phyloP scores from a whole-genome alignment of 2,329 filamentous ascomycete genomes.

The Penicillium sp. region DNA sequence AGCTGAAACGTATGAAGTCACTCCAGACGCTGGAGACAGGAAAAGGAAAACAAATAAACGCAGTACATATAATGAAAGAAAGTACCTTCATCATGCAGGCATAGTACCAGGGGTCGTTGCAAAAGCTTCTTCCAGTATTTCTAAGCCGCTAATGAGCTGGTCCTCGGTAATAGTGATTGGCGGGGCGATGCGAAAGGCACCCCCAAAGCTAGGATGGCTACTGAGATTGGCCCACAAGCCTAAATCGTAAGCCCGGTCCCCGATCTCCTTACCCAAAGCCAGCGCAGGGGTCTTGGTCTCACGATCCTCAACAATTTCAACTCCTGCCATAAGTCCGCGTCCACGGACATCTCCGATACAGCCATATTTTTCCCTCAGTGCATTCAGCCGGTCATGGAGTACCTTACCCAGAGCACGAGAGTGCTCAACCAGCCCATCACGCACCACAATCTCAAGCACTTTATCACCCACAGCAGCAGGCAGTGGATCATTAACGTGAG shows the following conservation, averaged over 20 bases:
- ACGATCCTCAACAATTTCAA: conserved; percentile 56
- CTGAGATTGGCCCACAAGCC: conserved; percentile 59
- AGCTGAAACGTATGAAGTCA: not conserved
- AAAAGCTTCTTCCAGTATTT: conserved; percentile 58
- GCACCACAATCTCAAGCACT: conserved; percentile 59
- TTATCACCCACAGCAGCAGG: conserved; percentile 60
- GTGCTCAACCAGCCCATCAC: conserved; percentile 52
- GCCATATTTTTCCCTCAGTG: conserved; percentile 50
- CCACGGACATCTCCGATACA: conserved; percentile 63
- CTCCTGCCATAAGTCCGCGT: conserved; percentile 56
- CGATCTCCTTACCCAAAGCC: conserved; percentile 50
- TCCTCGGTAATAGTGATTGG: conserved; percentile 56
- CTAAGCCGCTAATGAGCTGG: conserved; percentile 52
- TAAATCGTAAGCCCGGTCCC: conserved; percentile 48
- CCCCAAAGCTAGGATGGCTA: conserved; percentile 54
- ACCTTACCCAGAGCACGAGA: conserved; percentile 46
- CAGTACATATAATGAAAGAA: not conserved
- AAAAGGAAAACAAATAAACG: not conserved
- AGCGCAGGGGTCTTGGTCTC: conserved; percentile 48
- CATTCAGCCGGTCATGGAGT: conserved; percentile 49
- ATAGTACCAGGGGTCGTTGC: conserved; percentile 3
- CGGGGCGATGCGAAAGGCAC: conserved; percentile 59
- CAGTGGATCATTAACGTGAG: conserved; percentile 61
- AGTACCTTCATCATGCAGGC: not conserved
- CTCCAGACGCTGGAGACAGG: not conserved